Evolutionary conservation across 768 basidiomycete species (phyloP), one percentile per base, ranked within the genome.

Genomic region (Lentinula sp.): DNA sequence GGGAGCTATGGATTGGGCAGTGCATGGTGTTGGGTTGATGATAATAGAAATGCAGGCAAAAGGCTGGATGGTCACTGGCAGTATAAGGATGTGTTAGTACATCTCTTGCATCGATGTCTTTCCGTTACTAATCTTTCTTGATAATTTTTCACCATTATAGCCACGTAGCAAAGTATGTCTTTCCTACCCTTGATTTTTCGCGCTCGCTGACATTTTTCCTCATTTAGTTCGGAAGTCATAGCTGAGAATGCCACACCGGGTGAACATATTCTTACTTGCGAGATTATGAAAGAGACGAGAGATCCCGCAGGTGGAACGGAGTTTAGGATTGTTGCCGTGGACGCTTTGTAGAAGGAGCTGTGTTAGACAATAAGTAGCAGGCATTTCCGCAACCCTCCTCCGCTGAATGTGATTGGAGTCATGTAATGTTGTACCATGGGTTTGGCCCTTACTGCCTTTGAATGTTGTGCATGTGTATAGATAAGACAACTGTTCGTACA

Each of bases 291-390:
- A 15, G 55, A 56, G 13, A 56, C 55, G 11, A 56, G 39, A 43
- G 55, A 56, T 40, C 55, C 55, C 6, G 53, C 18, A 42, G 53
- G 53, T n/a, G 53, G 53, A 32, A 56, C 55, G 9, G 55, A 56
- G 39, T 56, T 56, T 35, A 56, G 55, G 40, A 56, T 56, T 42
- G 40, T 45, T 13, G 37, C 55, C 32, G 39, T 56, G 8, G 55
- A 56, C 23, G 55, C 23, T 11, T n/a, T 56, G 55, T 56, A 56
- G 40, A 15, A 28, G 6, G 6, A 39, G 0, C 5, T 39, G 37
- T 39, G 13, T 39, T 4, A 28, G 3, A 3, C 3, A 28, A 28
- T 28, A n/a, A n/a, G n/a, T n/a, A 28, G 28, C 0, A 28, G 28
- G 0, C 28, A 28, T 3, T 28, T 28, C 0, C 28, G 3, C 28